phyloP scores from a whole-genome alignment of 2,329 filamentous ascomycete species.

The Sporothrix luriei region DNA sequence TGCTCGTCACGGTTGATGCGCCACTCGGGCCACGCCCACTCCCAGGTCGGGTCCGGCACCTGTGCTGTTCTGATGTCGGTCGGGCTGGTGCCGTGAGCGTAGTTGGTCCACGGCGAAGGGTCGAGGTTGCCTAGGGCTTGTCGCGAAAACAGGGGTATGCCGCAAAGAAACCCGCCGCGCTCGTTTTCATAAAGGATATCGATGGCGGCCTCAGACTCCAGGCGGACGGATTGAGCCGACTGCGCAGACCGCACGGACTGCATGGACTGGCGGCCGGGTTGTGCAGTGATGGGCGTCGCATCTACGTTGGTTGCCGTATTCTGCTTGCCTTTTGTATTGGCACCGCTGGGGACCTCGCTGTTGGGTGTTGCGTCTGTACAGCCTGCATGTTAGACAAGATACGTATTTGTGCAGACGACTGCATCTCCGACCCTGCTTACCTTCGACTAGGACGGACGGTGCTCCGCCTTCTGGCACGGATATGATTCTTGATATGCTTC shows the following conservation, averaged over 20 bases:
- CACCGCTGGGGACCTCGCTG: neutral
- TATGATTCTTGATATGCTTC: conserved; percentile 20
- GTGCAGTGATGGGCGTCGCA: neutral
- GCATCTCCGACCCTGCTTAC: neutral
- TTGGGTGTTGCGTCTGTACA: conserved; percentile 17
- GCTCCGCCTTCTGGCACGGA: conserved; percentile 2
- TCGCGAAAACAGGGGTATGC: conserved; percentile 83
- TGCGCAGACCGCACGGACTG: conserved; percentile 17
- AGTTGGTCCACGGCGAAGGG: conserved; percentile 82
- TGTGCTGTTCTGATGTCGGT: conserved; percentile 81
- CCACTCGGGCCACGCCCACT: conserved; percentile 77
- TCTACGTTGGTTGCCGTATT: neutral
- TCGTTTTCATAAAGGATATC: conserved; percentile 97
- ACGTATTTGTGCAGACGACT: neutral
- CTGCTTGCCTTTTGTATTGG: conserved; percentile 1
- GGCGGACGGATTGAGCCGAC: conserved; percentile 15
- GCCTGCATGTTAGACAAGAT: neutral
- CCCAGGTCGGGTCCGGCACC: conserved; percentile 91
- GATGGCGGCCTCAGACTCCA: conserved; percentile 57
- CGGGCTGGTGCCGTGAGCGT: conserved; percentile 60
- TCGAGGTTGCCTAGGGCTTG: conserved; percentile 85
- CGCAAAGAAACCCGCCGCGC: conserved; percentile 85
- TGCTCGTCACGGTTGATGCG: conserved; percentile 68
- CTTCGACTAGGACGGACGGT: conserved; percentile 20
- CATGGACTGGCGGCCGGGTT: conserved; percentile 22